These are phyloP conservation scores for Pythium oligandrum DNA, from an alignment of 352 stramenopile species.

Conservation along the genomic window DNA sequence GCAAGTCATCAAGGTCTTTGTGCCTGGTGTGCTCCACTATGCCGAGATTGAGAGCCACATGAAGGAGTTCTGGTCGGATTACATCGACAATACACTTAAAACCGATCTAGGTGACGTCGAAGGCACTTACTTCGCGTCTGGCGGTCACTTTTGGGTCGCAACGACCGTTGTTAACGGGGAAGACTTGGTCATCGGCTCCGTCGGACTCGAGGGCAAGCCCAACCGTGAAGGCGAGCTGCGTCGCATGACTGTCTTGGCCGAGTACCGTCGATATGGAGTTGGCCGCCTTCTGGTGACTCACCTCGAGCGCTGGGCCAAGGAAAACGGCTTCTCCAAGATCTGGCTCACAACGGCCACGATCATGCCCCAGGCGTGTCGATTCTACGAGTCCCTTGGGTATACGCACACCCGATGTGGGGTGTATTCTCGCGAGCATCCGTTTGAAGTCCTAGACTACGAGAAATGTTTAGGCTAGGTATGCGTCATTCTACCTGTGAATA, in stretches of 20 bases:
- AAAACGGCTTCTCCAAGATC: conserved; percentile 24
- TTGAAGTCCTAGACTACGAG: too few species aligned
- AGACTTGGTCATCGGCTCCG: conserved; percentile 25
- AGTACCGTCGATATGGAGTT: conserved; percentile 32
- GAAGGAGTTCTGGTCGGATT: conserved; percentile 4
- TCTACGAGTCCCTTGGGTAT: too few species aligned
- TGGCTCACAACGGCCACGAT: conserved; percentile 29
- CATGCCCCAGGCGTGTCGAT: conserved; percentile 2
- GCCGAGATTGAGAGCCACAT: conserved; percentile 4
- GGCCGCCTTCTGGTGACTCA: conserved; percentile 30
- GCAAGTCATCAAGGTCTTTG: conserved; percentile 5
- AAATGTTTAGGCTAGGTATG: too few species aligned
- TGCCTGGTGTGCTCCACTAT: conserved; percentile 8
- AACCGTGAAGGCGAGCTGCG: conserved; percentile 32
- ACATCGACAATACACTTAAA: background rate
- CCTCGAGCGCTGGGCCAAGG: conserved; percentile 34
- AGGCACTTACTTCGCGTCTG: too few species aligned
- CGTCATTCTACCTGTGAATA: too few species aligned
- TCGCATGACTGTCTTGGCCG: conserved; percentile 33
- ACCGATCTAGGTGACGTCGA: background rate
- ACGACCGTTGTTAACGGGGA: conserved; percentile 1
- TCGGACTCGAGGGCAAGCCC: conserved; percentile 30
- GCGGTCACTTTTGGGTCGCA: background rate
- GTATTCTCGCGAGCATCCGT: too few species aligned
- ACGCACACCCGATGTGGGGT: too few species aligned